These are phyloP conservation scores for Annulohypoxylon nitens DNA, from an alignment of 495 filamentous ascomycete genomes.

Conservation along the genomic window DNA sequence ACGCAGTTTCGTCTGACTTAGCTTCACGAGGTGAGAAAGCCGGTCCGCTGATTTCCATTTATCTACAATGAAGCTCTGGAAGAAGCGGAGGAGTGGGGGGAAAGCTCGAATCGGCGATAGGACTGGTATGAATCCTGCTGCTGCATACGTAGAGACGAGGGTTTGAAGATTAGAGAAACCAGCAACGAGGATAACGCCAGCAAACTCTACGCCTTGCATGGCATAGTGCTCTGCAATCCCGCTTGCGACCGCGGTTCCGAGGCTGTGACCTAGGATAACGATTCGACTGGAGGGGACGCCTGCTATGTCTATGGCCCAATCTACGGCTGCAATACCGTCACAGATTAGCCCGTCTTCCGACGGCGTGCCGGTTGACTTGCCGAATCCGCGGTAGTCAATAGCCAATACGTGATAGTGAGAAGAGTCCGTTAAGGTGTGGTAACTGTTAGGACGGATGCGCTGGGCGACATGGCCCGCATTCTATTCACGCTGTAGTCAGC, in stretches of 20 bases:
- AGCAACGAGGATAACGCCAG: conserved; percentile 80
- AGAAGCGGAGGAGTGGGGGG: conserved; percentile 57
- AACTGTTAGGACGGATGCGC: conserved; percentile 70
- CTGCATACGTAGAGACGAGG: conserved; percentile 72
- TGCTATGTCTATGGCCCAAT: conserved; percentile 76
- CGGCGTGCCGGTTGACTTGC: conserved; percentile 81
- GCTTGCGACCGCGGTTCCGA: conserved; percentile 86
- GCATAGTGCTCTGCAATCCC: conserved; percentile 78
- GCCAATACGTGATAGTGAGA: conserved; percentile 69
- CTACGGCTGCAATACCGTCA: conserved; percentile 78
- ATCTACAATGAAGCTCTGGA: conserved; percentile 62
- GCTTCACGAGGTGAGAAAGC: conserved; percentile 57
- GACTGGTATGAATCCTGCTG: conserved; percentile 81
- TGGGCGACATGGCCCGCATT: conserved; percentile 77
- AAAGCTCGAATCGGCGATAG: conserved; percentile 74
- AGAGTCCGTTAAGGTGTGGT: conserved; percentile 71
- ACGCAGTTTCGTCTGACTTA: conserved; percentile 51
- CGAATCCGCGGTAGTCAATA: conserved; percentile 93
- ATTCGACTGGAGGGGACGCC: conserved; percentile 77
- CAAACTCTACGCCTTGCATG: conserved; percentile 65
- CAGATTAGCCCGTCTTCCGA: conserved; percentile 85
- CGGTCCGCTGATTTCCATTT: conserved; percentile 65
- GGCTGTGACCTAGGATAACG: conserved; percentile 85
- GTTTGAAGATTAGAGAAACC: conserved; percentile 80
- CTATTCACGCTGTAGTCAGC: conserved; percentile 33